Evolutionary conservation across 2,329 filamentous ascomycete species (phyloP).

Genomic region (Aspergillus sp.): DNA sequence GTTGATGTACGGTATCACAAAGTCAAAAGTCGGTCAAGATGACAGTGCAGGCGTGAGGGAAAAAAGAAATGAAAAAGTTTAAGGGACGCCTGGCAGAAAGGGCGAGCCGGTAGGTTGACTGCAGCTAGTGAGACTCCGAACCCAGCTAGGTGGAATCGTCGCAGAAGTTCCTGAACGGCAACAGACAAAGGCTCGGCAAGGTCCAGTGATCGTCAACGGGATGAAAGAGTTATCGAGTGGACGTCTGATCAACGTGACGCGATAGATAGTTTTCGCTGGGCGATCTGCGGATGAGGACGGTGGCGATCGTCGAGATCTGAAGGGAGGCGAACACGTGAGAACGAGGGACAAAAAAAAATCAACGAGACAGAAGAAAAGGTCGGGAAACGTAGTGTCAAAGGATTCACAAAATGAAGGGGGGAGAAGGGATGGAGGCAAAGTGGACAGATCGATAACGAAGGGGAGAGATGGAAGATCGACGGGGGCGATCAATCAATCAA

Average conservation of each 20-base stretch:
- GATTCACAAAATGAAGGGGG: not conserved
- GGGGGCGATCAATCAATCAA: conserved; percentile 11
- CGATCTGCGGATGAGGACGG: not conserved
- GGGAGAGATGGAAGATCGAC: conserved; percentile 12
- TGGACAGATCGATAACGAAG: conserved; percentile 8
- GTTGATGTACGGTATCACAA: conserved; percentile 32
- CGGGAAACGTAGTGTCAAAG: not conserved
- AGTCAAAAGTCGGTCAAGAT: conserved; percentile 37
- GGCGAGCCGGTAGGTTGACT: conserved; percentile 19
- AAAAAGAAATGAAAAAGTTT: conserved; percentile 14
- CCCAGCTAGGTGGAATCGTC: conserved; percentile 15
- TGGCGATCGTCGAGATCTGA: not conserved
- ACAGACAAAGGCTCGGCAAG: conserved; percentile 3
- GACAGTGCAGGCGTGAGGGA: conserved; percentile 21
- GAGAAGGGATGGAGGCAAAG: conserved; percentile 3
- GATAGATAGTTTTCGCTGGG: not conserved
- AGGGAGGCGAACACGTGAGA: conserved; percentile 1
- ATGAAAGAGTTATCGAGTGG: not conserved
- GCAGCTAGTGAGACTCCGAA: conserved; percentile 23
- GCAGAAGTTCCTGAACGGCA: conserved; percentile 15
- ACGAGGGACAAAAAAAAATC: not conserved
- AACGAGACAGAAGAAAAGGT: not conserved
- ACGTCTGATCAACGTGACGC: not conserved
- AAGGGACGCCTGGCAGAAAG: conserved; percentile 14
- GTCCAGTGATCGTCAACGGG: conserved; percentile 10